Conservation (phyloP, 2,329 filamentous ascomycete genomes). For the Hymenoscyphus repandus region DNA sequence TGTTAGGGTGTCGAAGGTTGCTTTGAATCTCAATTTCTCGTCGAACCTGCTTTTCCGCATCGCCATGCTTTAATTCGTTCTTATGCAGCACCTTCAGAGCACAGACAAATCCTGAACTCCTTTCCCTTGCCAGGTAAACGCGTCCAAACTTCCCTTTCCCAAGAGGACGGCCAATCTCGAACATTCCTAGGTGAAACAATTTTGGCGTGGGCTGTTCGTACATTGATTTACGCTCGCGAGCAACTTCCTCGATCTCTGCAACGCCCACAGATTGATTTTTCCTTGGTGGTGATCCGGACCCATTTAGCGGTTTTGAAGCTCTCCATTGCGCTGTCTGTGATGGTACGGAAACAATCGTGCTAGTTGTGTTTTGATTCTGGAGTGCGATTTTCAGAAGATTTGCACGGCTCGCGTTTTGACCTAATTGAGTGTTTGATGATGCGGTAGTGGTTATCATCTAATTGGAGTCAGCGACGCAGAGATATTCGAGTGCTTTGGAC, state of each 20-base stretch:
- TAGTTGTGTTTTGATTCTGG: slow-evolving; percentile 68
- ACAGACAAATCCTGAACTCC: slow-evolving; percentile 63
- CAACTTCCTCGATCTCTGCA: slow-evolving; percentile 44
- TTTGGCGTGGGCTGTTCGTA: slow-evolving; percentile 54
- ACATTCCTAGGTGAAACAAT: slow-evolving; percentile 70
- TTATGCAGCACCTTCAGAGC: slow-evolving; percentile 72
- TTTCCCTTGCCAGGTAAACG: slow-evolving; percentile 67
- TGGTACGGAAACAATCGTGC: slow-evolving; percentile 61
- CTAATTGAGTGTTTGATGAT: slow-evolving; percentile 31
- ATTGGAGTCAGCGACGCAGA: slow-evolving; percentile 33
- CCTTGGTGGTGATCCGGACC: slow-evolving; percentile 45
- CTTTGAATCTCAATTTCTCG: slow-evolving; percentile 72
- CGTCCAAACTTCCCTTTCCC: slow-evolving; percentile 72
- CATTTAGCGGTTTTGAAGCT: slow-evolving; percentile 37
- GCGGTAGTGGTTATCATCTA: slow-evolving; percentile 26
- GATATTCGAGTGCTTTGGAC: slow-evolving; percentile 26
- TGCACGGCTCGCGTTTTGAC: slow-evolving; percentile 58
- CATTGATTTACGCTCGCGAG: slow-evolving; percentile 48
- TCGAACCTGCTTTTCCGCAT: slow-evolving; percentile 66
- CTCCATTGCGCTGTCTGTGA: slow-evolving; percentile 57
- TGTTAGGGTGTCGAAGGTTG: slow-evolving; percentile 67
- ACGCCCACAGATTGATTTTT: slow-evolving; percentile 43
- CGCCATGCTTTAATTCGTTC: slow-evolving; percentile 60
- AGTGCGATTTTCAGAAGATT: slow-evolving; percentile 84
- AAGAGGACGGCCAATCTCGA: slow-evolving; percentile 68